phyloP scores from a whole-genome alignment of 306 rosid genomes.

The Gleditsia sinensis region DNA sequence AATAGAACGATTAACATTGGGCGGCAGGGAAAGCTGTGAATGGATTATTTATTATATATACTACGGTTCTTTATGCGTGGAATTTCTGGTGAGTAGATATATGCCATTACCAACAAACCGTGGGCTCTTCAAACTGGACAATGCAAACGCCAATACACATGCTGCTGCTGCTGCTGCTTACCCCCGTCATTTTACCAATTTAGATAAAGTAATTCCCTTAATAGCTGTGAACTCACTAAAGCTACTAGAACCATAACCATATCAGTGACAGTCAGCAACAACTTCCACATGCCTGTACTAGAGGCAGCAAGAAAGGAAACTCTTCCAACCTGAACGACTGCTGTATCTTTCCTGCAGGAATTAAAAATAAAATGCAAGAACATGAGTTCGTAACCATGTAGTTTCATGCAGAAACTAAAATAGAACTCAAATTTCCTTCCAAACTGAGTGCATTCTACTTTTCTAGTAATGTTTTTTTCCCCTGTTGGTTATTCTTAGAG shows the following conservation, averaged over 20 bases:
- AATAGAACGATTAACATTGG: not conserved
- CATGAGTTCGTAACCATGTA: slow-evolving; percentile 3
- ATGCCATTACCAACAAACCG: not conserved
- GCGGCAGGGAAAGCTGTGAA: not conserved
- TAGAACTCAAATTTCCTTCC: not conserved
- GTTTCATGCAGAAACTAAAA: slow-evolving; percentile 9
- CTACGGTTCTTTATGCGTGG: not conserved
- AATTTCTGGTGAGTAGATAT: not conserved
- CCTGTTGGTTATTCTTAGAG: not conserved
- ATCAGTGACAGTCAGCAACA: not conserved
- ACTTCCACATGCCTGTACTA: slow-evolving; percentile 8
- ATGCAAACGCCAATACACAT: not conserved
- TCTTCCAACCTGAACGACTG: slow-evolving; percentile 49
- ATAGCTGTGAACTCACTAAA: not conserved
- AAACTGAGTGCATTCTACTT: not conserved
- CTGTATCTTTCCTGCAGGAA: slow-evolving; percentile 39
- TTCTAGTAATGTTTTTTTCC: no score
- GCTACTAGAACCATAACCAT: not conserved
- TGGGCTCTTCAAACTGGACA: slow-evolving; percentile 13
- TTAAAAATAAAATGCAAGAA: not conserved
- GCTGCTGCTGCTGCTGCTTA: not conserved
- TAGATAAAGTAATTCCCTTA: not conserved
- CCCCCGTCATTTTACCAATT: not conserved
- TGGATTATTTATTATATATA: not conserved
- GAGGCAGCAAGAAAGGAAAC: slow-evolving; percentile 41